phyloP scores from a whole-genome alignment of 306 rosid genomes.

The Pterocarpus macrocarpus region DNA sequence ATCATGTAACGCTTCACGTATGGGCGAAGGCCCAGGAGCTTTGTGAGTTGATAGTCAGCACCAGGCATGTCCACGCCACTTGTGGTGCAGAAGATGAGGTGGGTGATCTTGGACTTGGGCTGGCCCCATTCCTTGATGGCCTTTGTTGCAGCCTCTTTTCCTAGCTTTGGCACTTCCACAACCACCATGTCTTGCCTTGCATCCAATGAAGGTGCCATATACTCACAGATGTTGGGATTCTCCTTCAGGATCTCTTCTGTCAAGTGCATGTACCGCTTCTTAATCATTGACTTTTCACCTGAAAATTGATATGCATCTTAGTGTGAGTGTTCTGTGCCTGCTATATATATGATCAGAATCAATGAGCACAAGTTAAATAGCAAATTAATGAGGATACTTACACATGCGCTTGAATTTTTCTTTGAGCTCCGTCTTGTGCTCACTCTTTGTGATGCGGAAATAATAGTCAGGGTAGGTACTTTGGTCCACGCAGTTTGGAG shows the following conservation, averaged over 20 bases:
- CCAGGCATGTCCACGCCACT: slow-evolving; percentile 53
- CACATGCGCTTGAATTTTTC: slow-evolving; percentile 55
- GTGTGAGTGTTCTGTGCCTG: neutral
- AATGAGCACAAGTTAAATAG: neutral
- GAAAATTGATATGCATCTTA: neutral
- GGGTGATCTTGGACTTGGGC: slow-evolving; percentile 45
- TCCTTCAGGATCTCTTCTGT: neutral
- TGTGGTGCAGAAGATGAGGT: slow-evolving; percentile 48
- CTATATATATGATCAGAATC: neutral
- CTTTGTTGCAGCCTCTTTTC: slow-evolving; percentile 54
- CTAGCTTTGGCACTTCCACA: slow-evolving; percentile 48
- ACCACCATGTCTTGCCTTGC: slow-evolving; percentile 56
- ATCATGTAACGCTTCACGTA: slow-evolving; percentile 54
- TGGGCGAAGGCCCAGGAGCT: slow-evolving; percentile 41
- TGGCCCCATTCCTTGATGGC: slow-evolving; percentile 49
- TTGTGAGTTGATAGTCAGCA: slow-evolving; percentile 53
- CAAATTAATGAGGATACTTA: slow-evolving; percentile 12
- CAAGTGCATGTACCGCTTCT: no score
- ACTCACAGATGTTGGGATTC: slow-evolving; percentile 42
- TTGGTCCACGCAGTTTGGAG: slow-evolving; percentile 37
- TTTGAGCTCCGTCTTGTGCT: slow-evolving; percentile 46
- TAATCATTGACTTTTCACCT: slow-evolving; percentile 40
- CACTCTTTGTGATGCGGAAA: slow-evolving; percentile 70
- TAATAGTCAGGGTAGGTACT: slow-evolving; percentile 66
- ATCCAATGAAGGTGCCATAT: slow-evolving; percentile 55